Conservation (phyloP, 2,329 filamentous ascomycete species). For the Epichloe amarillans region DNA sequence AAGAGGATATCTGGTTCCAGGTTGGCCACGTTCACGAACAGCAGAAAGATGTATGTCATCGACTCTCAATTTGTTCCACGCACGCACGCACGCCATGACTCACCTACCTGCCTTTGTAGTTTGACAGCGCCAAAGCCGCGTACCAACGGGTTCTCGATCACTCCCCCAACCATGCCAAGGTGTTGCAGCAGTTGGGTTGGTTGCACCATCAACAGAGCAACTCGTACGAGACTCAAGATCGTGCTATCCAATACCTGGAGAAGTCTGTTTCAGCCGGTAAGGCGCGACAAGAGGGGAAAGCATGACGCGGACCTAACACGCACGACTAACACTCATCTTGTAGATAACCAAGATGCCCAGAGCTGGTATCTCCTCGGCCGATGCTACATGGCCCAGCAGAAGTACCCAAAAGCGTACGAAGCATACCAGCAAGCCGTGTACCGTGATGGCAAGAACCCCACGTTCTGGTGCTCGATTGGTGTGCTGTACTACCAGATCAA, state of each 20-base stretch:
- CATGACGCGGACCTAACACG: not conserved
- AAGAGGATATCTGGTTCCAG: constrained; percentile 99
- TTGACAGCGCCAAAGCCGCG: constrained; percentile 81
- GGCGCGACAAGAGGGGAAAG: constrained; percentile 15
- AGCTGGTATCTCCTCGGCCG: constrained; percentile 97
- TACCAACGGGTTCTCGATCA: constrained; percentile 89
- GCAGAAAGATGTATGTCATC: constrained; percentile 80
- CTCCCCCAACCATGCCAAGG: constrained; percentile 89
- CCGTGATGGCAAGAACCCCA: constrained; percentile 91
- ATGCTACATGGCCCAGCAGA: constrained; percentile 99
- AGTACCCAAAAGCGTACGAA: constrained; percentile 97
- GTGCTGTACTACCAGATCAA: constrained; percentile 99
- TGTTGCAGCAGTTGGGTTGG: constrained; percentile 95
- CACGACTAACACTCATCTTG: not conserved
- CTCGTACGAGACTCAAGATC: constrained; percentile 82
- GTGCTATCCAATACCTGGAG: constrained; percentile 92
- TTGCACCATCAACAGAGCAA: constrained; percentile 92
- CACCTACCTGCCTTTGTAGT: constrained; percentile 42
- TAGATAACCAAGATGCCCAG: constrained; percentile 88
- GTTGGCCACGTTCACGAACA: constrained; percentile 98
- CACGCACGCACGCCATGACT: constrained; percentile 16
- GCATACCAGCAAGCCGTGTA: constrained; percentile 98
- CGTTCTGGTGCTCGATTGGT: constrained; percentile 98
- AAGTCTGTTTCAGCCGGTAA: constrained; percentile 87
- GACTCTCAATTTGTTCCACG: not conserved